phyloP scores from a whole-genome alignment of 2,329 filamentous ascomycete species.

The Venturia aucupariae region DNA sequence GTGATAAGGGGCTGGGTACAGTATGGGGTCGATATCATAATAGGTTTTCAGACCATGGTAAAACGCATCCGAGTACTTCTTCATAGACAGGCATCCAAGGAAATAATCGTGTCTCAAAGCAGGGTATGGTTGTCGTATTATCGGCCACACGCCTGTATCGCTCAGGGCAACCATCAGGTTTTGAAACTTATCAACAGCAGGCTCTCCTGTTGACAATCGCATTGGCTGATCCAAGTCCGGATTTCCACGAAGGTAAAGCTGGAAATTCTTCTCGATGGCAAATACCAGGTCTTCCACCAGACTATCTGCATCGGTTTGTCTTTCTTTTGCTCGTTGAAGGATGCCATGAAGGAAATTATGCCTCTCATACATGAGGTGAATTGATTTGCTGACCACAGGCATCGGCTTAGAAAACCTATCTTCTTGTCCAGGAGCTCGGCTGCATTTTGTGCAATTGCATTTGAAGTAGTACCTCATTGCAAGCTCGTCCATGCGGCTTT shows the following conservation, averaged over 20 bases:
- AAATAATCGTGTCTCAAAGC: conserved; percentile 46
- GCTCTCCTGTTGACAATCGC: background rate
- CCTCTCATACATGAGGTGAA: conserved; percentile 18
- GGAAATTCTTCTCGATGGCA: background rate
- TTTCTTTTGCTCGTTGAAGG: conserved; percentile 16
- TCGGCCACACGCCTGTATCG: conserved; percentile 34
- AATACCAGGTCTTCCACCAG: conserved; percentile 3
- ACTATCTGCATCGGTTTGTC: conserved; percentile 13
- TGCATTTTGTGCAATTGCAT: conserved; percentile 47
- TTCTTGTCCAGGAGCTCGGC: conserved; percentile 24
- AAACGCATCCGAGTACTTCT: conserved; percentile 37
- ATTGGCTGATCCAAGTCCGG: background rate
- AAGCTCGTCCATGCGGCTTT: conserved; percentile 44
- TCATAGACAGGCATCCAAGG: conserved; percentile 35
- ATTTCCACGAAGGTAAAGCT: background rate
- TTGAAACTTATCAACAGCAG: background rate
- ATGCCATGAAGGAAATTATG: conserved; percentile 14
- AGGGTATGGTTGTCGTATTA: conserved; percentile 46
- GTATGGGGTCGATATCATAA: conserved; percentile 40
- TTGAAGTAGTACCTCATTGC: conserved; percentile 48
- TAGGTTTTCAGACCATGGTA: conserved; percentile 43
- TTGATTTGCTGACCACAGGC: conserved; percentile 22
- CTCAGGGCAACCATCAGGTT: conserved; percentile 23
- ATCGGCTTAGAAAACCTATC: conserved; percentile 32
- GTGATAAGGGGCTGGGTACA: conserved; percentile 41